Evolutionary conservation across 2,329 filamentous ascomycete species (phyloP).

Genomic region (Diaporthe batatas): DNA sequence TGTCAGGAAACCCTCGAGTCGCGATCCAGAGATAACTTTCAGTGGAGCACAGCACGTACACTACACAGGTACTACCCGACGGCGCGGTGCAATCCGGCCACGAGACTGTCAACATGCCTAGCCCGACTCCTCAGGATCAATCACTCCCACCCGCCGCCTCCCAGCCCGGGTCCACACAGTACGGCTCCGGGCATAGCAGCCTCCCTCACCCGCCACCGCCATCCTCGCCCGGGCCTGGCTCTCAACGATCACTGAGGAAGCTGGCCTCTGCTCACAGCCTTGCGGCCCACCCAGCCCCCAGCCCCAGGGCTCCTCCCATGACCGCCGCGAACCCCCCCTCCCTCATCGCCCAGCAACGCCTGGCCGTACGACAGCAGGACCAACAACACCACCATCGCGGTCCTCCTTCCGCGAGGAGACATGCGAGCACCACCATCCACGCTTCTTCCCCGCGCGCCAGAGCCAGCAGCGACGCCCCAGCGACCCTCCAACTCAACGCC

Average conservation of each 20-base stretch:
- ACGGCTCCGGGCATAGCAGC: slow-evolving; percentile 30
- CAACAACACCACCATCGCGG: slow-evolving; percentile 52
- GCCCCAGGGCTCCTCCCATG: slow-evolving; percentile 60
- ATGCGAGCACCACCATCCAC: slow-evolving; percentile 51
- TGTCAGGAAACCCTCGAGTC: slow-evolving; percentile 1
- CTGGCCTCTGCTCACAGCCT: slow-evolving; percentile 82
- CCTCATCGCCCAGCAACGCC: slow-evolving; percentile 74
- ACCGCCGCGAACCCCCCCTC: slow-evolving; percentile 59
- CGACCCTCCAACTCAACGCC: slow-evolving; percentile 45
- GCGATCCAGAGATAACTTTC: background rate
- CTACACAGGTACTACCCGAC: too few species aligned
- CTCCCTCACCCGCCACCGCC: slow-evolving; percentile 63
- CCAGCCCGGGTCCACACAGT: slow-evolving; percentile 40
- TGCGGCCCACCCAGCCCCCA: slow-evolving; percentile 30
- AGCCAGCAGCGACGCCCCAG: slow-evolving; percentile 79
- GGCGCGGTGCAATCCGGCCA: slow-evolving; percentile 13
- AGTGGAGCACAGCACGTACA: slow-evolving; percentile 1
- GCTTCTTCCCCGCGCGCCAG: slow-evolving; percentile 70
- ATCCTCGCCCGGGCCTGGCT: slow-evolving; percentile 66
- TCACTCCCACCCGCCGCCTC: background rate
- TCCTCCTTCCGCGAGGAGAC: slow-evolving; percentile 53
- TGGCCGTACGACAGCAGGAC: slow-evolving; percentile 60
- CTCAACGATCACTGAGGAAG: slow-evolving; percentile 77
- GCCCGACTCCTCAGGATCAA: slow-evolving; percentile 47
- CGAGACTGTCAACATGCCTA: slow-evolving; percentile 47